These are phyloP conservation scores for Fusarium sarcochroum DNA, from an alignment of 2,329 filamentous ascomycete species.

Conservation along the genomic window DNA sequence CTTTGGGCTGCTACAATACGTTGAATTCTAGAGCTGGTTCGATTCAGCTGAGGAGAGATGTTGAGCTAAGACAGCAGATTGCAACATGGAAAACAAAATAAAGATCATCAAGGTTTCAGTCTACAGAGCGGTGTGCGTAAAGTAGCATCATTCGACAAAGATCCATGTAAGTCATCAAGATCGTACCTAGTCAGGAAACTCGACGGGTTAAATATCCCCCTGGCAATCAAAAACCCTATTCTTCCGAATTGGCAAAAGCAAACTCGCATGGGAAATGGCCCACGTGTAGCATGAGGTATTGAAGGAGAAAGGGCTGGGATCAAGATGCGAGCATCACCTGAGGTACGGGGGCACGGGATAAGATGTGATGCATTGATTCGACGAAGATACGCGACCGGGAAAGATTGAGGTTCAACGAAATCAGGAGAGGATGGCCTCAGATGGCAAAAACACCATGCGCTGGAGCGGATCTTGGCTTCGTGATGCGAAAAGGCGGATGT, in stretches of 20 bases:
- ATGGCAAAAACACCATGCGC: conserved; percentile 4
- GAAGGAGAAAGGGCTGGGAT: conserved; percentile 11
- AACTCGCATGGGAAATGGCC: conserved; percentile 23
- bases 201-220: neutral
- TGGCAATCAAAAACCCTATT: conserved; percentile 2
- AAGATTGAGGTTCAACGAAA: conserved; percentile 2
- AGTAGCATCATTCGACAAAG: conserved; percentile 16
- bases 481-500: conserved; percentile 34
- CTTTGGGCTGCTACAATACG: neutral
- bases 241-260: conserved; percentile 22
- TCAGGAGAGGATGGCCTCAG: conserved; percentile 33
- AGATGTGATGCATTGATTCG: conserved; percentile 37
- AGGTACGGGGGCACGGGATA: conserved; percentile 29
- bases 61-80: conserved; percentile 7
- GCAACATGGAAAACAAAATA: conserved; percentile 23
- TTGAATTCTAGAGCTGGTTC: conserved; percentile 12
- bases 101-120: conserved; percentile 25
- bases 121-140: conserved; percentile 31
- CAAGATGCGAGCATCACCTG: conserved; percentile 34
- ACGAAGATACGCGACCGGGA: conserved; percentile 6
- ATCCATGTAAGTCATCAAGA: conserved; percentile 17
- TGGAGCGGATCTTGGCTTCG: conserved; percentile 24
- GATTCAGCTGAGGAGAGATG: conserved; percentile 9
- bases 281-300: conserved; percentile 25
- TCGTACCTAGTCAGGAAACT: neutral